A percentile compares a stretch with the other conserved stretches of the same genome.
phyloP scores from a whole-genome alignment of 2,329 filamentous ascomycete genomes.

The Magnaporthales sp. region DNA sequence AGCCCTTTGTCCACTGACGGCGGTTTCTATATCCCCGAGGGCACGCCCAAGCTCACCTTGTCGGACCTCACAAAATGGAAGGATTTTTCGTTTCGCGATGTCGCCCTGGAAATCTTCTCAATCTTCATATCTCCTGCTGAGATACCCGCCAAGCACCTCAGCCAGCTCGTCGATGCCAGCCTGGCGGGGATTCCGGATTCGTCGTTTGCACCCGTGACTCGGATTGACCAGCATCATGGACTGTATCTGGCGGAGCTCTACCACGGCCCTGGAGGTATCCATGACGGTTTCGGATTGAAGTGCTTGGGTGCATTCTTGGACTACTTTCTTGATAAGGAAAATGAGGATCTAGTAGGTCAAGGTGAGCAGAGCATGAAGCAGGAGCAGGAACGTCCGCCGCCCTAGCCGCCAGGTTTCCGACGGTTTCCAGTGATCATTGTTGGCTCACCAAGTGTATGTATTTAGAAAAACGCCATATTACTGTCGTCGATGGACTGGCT shows the following conservation, averaged over 20 bases:
- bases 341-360: neutral
- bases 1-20: neutral
- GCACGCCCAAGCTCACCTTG: neutral
- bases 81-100: neutral
- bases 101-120: neutral
- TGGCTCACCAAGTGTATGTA: neutral
- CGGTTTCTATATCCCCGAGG: neutral
- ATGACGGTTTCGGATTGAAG: neutral
- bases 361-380: neutral
- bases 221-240: neutral
- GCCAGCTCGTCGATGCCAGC: neutral
- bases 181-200: neutral
- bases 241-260: neutral
- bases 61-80: neutral
- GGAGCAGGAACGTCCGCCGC: neutral
- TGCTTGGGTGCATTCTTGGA: neutral
- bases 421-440: neutral
- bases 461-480: neutral
- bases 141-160: slow-evolving; percentile 1
- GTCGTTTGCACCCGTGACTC: neutral
- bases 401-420: neutral
- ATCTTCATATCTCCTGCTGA: neutral
- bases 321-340: neutral
- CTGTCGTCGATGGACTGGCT: neutral
- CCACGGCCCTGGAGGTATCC: neutral